These are phyloP conservation scores for Xylaria nigripes DNA, from an alignment of 495 filamentous ascomycete species.

Conservation along the genomic window DNA sequence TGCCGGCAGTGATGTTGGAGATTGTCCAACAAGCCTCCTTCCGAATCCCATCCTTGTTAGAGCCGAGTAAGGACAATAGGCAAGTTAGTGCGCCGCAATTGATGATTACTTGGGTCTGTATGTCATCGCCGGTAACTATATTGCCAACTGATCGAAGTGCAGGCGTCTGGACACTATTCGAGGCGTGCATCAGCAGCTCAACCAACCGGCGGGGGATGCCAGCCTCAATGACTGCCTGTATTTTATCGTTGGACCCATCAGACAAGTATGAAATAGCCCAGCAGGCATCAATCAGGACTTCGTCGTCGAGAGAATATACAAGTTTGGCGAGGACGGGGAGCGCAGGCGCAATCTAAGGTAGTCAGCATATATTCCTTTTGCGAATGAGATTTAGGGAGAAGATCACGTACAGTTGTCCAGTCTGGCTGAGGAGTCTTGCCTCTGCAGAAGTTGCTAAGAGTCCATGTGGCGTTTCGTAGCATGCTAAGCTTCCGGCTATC, in stretches of 20 bases:
- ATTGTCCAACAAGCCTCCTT: constrained; percentile 99
- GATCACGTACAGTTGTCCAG: constrained; percentile 75
- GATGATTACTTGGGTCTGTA: constrained; percentile 98
- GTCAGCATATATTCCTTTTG: constrained; percentile 16
- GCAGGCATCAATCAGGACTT: constrained; percentile 98
- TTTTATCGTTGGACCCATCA: constrained; percentile 99
- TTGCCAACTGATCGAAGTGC: constrained; percentile 96
- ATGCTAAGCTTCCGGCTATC: constrained; percentile 99
- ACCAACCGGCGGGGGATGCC: constrained; percentile 95
- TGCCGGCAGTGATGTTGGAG: constrained; percentile 96
- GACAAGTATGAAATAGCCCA: constrained; percentile 99
- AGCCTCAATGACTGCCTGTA: constrained; percentile 97
- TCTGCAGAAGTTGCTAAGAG: constrained; percentile 99
- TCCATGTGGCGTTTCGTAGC: constrained; percentile 98
- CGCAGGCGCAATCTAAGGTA: constrained; percentile 78
- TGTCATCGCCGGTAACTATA: constrained; percentile 97
- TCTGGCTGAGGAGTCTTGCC: constrained; percentile 99
- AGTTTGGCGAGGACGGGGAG: constrained; percentile 96
- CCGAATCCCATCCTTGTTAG: constrained; percentile 95
- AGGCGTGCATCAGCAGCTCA: constrained; percentile 97
- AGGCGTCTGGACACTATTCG: constrained; percentile 96
- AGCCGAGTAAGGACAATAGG: constrained; percentile 84
- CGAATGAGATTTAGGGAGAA: background rate
- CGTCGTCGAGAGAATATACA: constrained; percentile 96
- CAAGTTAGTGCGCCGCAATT: constrained; percentile 93